Evolutionary conservation across 257 asterid species (phyloP).

Genomic region (Solanum microdontum): DNA sequence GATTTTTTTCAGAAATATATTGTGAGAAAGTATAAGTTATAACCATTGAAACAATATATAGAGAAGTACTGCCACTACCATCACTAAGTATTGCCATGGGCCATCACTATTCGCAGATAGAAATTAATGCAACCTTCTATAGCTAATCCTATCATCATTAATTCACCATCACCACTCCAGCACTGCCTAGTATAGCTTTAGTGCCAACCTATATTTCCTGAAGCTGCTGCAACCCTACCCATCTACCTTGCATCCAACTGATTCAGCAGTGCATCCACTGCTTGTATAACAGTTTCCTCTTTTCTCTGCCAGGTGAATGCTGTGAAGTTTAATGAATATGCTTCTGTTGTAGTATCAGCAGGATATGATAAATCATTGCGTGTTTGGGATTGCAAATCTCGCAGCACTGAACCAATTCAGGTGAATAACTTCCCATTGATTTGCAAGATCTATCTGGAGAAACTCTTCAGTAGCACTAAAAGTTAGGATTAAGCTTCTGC

Average conservation of each 20-base stretch:
- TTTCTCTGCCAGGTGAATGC: conserved; percentile 58
- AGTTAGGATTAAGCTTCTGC: not conserved
- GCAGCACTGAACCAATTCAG: conserved; percentile 92
- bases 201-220: not conserved
- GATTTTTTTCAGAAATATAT: not conserved
- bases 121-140: not conserved
- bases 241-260: not conserved
- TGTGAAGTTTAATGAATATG: conserved; percentile 78
- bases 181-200: not conserved
- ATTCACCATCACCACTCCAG: not conserved
- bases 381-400: conserved; percentile 97
- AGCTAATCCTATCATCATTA: not conserved
- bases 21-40: not conserved
- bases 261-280: not conserved
- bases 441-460: not conserved
- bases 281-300: conserved; percentile 1
- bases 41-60: not conserved
- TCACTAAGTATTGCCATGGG: not conserved
- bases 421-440: conserved; percentile 17
- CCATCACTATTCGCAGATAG: not conserved
- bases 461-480: not conserved
- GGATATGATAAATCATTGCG: conserved; percentile 93
- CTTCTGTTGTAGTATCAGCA: conserved; percentile 77
- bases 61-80: not conserved
- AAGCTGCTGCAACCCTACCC: not conserved